Percentiles rank a stretch among this genome's conserved stretches.
Evolutionary conservation across 2,329 filamentous ascomycete genomes (phyloP).

Genomic region (Neocatenulostroma microsporum): DNA sequence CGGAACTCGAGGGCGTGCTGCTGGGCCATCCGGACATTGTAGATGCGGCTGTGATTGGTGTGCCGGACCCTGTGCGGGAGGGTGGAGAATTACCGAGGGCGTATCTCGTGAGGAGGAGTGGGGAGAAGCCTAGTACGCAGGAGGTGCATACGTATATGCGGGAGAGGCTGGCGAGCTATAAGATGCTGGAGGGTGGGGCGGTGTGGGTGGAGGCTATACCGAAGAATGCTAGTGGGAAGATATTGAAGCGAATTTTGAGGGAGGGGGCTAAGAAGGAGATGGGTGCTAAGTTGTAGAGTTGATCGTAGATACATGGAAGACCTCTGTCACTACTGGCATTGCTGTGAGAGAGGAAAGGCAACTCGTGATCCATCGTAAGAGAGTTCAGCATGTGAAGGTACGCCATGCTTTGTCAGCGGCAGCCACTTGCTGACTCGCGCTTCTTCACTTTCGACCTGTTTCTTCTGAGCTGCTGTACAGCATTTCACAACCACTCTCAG

Average conservation of each 20-base stretch:
- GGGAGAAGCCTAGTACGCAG: constrained; percentile 29
- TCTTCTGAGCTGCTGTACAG: too few relatives aligned
- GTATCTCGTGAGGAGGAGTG: constrained; percentile 24
- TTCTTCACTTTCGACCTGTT: too few relatives aligned
- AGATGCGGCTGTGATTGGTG: constrained; percentile 45
- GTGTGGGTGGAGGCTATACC: constrained; percentile 31
- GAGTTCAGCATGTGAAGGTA: too few relatives aligned
- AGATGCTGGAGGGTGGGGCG: constrained; percentile 42
- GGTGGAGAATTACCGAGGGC: constrained; percentile 27
- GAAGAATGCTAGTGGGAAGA: constrained; percentile 30
- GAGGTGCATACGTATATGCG: constrained; percentile 36
- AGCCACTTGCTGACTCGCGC: too few relatives aligned
- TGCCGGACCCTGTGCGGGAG: constrained; percentile 25
- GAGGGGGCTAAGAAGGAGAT: constrained; percentile 40
- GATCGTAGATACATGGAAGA: too few relatives aligned
- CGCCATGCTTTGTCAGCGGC: too few relatives aligned
- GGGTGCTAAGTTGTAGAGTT: constrained; percentile 25
- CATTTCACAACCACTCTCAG: too few relatives aligned
- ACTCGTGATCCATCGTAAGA: too few relatives aligned
- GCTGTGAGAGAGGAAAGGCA: too few relatives aligned
- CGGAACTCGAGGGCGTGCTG: constrained; percentile 44
- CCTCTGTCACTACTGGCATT: too few relatives aligned
- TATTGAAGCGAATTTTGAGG: constrained; percentile 37
- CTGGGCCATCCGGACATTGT: constrained; percentile 42
- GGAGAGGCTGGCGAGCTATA: constrained; percentile 39